These are phyloP conservation scores for Chlorociboria aeruginascens DNA, from an alignment of 495 filamentous ascomycete genomes.

Conservation along the genomic window DNA sequence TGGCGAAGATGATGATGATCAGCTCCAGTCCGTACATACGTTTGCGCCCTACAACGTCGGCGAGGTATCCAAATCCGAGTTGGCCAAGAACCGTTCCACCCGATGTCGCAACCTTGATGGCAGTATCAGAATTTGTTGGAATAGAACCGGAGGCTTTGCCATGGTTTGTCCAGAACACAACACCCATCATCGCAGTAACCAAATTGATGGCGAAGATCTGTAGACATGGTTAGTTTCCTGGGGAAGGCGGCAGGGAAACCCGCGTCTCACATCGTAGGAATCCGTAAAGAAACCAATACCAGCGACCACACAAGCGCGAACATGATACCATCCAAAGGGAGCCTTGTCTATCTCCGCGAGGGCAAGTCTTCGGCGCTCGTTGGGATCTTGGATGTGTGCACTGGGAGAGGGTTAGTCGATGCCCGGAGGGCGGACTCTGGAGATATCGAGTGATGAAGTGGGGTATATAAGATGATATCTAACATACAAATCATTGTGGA, in stretches of 20 bases:
- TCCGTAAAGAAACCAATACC: constrained; percentile 80
- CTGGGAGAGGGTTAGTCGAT: too few species aligned
- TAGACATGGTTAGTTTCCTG: background rate
- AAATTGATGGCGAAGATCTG: constrained; percentile 67
- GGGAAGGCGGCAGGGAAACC: background rate
- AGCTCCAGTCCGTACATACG: constrained; percentile 78
- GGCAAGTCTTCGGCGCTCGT: constrained; percentile 61
- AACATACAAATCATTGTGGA: constrained; percentile 39
- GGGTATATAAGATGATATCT: too few species aligned
- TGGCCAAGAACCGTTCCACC: constrained; percentile 80
- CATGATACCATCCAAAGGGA: constrained; percentile 65
- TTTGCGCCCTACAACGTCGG: constrained; percentile 65
- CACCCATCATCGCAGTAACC: constrained; percentile 55
- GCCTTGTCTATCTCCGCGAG: constrained; percentile 72
- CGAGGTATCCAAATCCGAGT: constrained; percentile 67
- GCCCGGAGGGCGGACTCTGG: too few species aligned
- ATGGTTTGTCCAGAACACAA: constrained; percentile 51
- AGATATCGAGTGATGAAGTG: too few species aligned
- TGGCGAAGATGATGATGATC: constrained; percentile 71
- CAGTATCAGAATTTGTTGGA: constrained; percentile 56
- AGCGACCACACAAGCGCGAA: constrained; percentile 58
- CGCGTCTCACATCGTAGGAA: constrained; percentile 49
- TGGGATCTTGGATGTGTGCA: constrained; percentile 54
- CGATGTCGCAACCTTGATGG: constrained; percentile 82
- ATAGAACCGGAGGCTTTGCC: constrained; percentile 32